Evolutionary conservation across 306 rosid genomes (phyloP).

Genomic region (Quercus aquifolioides): DNA sequence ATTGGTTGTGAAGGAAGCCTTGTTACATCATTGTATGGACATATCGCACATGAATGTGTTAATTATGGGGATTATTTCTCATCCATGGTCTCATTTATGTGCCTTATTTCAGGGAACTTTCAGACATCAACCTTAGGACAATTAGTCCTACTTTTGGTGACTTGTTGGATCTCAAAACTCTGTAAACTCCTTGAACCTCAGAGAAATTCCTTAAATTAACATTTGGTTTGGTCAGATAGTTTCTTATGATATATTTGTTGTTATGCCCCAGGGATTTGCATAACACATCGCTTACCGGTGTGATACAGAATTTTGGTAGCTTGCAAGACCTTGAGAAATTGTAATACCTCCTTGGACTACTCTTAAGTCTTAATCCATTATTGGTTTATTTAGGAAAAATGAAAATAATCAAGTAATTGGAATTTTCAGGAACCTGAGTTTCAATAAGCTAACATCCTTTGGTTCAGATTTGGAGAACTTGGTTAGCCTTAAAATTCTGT

Average conservation of each 20-base stretch:
- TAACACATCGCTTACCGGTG: constrained; percentile 77
- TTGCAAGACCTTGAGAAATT: constrained; percentile 72
- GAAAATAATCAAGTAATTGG: constrained; percentile 12
- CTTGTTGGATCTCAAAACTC: constrained; percentile 77
- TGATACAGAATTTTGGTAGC: constrained; percentile 74
- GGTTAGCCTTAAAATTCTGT: constrained; percentile 73
- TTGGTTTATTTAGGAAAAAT: background rate
- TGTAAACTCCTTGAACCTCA: constrained; percentile 45
- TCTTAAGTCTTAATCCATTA: background rate
- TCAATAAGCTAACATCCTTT: constrained; percentile 67
- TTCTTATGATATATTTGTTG: background rate
- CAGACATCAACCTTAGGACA: constrained; percentile 72
- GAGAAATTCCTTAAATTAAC: background rate
- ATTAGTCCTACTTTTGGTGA: constrained; percentile 82
- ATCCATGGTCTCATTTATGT: constrained; percentile 17
- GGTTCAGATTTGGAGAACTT: constrained; percentile 69
- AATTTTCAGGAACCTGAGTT: constrained; percentile 84
- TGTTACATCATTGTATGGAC: constrained; percentile 69
- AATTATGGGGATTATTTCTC: background rate
- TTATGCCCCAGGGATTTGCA: constrained; percentile 75
- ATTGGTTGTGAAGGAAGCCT: constrained; percentile 77
- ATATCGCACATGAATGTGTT: background rate
- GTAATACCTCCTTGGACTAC: constrained; percentile 42
- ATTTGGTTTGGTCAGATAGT: background rate
- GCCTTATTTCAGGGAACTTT: constrained; percentile 54